Conservation (phyloP, 2,329 filamentous ascomycete species). For the Pseudogymnoascus sp. region DNA sequence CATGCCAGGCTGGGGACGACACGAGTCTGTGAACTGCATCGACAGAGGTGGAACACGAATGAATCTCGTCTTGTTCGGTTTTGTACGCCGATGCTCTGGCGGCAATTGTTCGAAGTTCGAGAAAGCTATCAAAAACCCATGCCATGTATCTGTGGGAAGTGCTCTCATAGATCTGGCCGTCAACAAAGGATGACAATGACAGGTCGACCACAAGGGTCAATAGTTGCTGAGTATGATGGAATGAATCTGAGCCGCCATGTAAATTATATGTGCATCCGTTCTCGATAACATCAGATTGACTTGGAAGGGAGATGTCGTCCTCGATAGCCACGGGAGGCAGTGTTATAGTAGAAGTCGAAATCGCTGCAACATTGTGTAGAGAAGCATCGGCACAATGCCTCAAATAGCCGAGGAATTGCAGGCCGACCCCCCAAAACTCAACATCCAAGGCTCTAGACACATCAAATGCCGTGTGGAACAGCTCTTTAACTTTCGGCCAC, state of each 20-base stretch:
- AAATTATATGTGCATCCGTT: slow-evolving; percentile 25
- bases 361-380: not conserved
- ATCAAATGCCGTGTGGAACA: slow-evolving; percentile 44
- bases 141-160: slow-evolving; percentile 18
- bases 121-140: slow-evolving; percentile 29
- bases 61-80: not conserved
- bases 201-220: slow-evolving; percentile 26
- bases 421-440: slow-evolving; percentile 42
- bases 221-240: slow-evolving; percentile 24
- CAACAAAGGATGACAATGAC: slow-evolving; percentile 23
- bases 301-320: slow-evolving; percentile 11
- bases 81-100: slow-evolving; percentile 11
- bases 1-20: slow-evolving; percentile 15
- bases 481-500: slow-evolving; percentile 43
- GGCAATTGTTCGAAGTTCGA: slow-evolving; percentile 19
- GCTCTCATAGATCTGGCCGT: slow-evolving; percentile 27
- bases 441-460: slow-evolving; percentile 34
- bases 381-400: slow-evolving; percentile 30
- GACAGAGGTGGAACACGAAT: slow-evolving; percentile 15
- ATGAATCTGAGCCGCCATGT: slow-evolving; percentile 16
- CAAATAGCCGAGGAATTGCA: slow-evolving; percentile 42
- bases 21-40: slow-evolving; percentile 21
- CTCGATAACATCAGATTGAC: not conserved
- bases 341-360: not conserved
- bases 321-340: slow-evolving; percentile 20